Base-by-base conservation (phyloP, 2,329 filamentous ascomycete genomes). In the Parastagonospora avenae region DNA sequence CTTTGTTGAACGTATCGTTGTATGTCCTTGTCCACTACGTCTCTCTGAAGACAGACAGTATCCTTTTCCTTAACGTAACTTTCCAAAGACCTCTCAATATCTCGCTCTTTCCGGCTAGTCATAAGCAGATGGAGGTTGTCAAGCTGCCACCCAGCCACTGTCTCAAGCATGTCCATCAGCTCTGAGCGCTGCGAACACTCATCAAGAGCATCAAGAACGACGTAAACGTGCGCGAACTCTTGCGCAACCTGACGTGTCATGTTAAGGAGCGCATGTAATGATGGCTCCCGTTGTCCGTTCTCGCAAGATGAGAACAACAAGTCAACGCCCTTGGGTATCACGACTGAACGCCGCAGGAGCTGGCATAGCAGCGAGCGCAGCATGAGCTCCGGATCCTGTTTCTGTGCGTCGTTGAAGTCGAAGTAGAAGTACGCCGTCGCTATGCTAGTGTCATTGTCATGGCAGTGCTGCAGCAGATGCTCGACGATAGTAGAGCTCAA, bases 171-270 rank as follows among this genome's bases (percentile, higher is more conserved):
- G 3, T 47, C 36, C 48, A 60, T 55, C 11, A 65, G 48, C 36
- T 60, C 51, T n/a, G 5, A 11, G 9, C 57, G 53, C 8, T 58
- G 29, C 8, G 15, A 7, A 32, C 63, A 66, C 41, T 66, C 63
- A 41, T 68, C 64, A 1, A 68, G 50, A 8, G 62, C 64, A 48
- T 68, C 63, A 29, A 68, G 45, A 12, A 60, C 38, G 42, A 51
- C 47, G 40, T 49, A 58, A 3, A 53, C 9, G 1, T 47, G 30
- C 32, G 44, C 44, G 42, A 57, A 50, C 14, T 63, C 31, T 24
- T 62, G 14, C 1, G 75, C 50, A 53, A 75, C 66, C 8, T 54
- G 12, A 12, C 45, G 52, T 5, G 71, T 42, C 4, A 53, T 48
- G 11, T 51, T 42, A 5, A 56, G 43, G 11, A 73, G 63, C 4